Percentiles rank a stretch among this genome's conserved stretches.
Evolutionary conservation across 768 basidiomycete species (phyloP).

Genomic region (Naganishia kalamii): DNA sequence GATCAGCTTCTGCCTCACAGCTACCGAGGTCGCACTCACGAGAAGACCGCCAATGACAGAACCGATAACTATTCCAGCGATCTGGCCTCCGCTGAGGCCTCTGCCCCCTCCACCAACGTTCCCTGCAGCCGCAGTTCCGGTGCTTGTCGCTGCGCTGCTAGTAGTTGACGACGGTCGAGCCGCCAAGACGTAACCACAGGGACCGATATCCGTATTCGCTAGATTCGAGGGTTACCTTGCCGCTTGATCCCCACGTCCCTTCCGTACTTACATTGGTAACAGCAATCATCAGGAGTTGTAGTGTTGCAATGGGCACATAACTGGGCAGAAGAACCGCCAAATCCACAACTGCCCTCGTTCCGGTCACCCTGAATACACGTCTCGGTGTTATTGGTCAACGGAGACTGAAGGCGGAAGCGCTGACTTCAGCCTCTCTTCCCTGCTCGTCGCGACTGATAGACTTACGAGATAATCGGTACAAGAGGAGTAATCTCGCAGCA

Average conservation of each 20-base stretch:
- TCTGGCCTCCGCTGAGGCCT: slow-evolving; percentile 31
- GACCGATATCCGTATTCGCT: slow-evolving; percentile 34
- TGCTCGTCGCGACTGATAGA: neutral
- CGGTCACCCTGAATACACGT: slow-evolving; percentile 36
- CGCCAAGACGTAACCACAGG: slow-evolving; percentile 37
- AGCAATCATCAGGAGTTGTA: slow-evolving; percentile 36
- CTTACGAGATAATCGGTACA: slow-evolving; percentile 41
- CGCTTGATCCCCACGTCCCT: neutral
- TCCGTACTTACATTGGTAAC: slow-evolving; percentile 31
- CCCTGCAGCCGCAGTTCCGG: slow-evolving; percentile 30
- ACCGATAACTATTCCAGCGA: slow-evolving; percentile 42
- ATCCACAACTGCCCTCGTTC: slow-evolving; percentile 43
- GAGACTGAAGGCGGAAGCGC: neutral
- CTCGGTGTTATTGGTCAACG: slow-evolving; percentile 32
- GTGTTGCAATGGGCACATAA: slow-evolving; percentile 36
- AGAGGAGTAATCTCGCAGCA: slow-evolving; percentile 41
- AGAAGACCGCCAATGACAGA: slow-evolving; percentile 39
- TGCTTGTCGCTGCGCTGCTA: slow-evolving; percentile 23
- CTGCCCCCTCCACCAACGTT: neutral
- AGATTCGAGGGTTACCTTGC: neutral
- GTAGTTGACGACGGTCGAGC: slow-evolving; percentile 11
- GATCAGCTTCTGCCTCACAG: too few relatives aligned
- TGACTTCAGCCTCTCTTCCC: too few relatives aligned
- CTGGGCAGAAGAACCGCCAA: slow-evolving; percentile 28
- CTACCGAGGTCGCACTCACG: too few relatives aligned